Evolutionary conservation across 2,329 filamentous ascomycete genomes (phyloP).

Genomic region (Botrytis pseudocinerea): DNA sequence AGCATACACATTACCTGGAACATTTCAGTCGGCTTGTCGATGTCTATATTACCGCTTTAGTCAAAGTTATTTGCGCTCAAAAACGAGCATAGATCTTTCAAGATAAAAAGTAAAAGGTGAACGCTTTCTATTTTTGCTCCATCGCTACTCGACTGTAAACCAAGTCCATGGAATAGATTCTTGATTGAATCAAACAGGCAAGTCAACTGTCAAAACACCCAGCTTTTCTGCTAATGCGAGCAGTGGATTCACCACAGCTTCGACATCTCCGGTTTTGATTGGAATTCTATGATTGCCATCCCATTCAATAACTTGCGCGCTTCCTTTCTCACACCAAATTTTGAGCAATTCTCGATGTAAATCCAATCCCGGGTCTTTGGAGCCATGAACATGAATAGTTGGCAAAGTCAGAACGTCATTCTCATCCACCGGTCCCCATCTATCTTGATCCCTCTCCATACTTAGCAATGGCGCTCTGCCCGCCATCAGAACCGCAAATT

Average conservation of each 20-base stretch:
- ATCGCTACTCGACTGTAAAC: background rate
- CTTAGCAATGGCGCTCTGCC: constrained; percentile 61
- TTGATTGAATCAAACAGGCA: background rate
- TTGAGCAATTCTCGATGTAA: constrained; percentile 57
- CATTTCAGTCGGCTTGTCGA: background rate
- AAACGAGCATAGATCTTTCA: background rate
- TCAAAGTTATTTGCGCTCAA: background rate
- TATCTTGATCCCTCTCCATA: constrained; percentile 41
- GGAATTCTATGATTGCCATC: constrained; percentile 71
- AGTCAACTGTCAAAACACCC: constrained; percentile 16
- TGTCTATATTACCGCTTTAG: background rate
- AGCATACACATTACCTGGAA: background rate
- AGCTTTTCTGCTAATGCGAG: constrained; percentile 14
- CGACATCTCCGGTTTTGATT: constrained; percentile 66
- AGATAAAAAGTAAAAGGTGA: constrained; percentile 1
- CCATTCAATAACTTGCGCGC: constrained; percentile 66
- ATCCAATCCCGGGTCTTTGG: constrained; percentile 59
- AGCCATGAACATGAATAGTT: constrained; percentile 68
- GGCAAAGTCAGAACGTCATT: constrained; percentile 51
- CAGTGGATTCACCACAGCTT: constrained; percentile 54
- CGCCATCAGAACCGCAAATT: constrained; percentile 63
- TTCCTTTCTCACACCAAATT: constrained; percentile 59
- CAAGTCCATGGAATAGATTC: background rate
- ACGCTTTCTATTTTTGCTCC: background rate
- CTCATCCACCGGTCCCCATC: constrained; percentile 44